phyloP scores from a whole-genome alignment of 768 basidiomycete genomes.

The Mycena floridula region DNA sequence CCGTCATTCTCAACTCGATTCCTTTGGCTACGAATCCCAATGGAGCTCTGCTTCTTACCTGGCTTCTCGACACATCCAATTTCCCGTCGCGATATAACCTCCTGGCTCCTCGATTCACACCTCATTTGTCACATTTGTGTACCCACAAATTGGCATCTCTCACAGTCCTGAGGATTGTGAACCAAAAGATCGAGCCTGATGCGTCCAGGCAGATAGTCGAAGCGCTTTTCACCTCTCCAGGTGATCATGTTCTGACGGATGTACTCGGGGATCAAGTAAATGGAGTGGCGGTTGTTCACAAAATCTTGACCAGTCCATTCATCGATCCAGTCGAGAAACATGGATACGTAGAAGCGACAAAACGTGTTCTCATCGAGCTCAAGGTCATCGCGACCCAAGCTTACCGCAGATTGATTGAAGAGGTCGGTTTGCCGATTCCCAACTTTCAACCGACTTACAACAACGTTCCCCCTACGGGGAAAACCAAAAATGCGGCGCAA shows the following conservation, averaged over 20 bases:
- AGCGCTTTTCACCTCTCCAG: conserved; percentile 84
- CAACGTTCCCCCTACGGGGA: conserved; percentile 53
- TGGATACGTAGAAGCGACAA: conserved; percentile 77
- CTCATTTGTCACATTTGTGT: conserved; percentile 94
- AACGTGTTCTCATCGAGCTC: conserved; percentile 82
- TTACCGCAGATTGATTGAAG: conserved; percentile 89
- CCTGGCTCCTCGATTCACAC: conserved; percentile 91
- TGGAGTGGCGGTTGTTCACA: conserved; percentile 88
- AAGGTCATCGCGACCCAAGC: conserved; percentile 94
- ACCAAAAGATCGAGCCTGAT: conserved; percentile 90
- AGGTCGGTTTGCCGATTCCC: conserved; percentile 87
- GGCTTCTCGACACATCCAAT: conserved; percentile 92
- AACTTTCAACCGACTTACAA: conserved; percentile 82
- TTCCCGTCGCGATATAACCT: conserved; percentile 95
- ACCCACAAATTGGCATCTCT: conserved; percentile 96
- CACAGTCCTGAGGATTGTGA: conserved; percentile 92
- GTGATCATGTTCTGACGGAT: conserved; percentile 88
- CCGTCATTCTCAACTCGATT: conserved; percentile 94
- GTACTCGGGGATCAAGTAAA: conserved; percentile 96
- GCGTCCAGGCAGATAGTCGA: conserved; percentile 85
- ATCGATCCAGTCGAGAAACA: conserved; percentile 67
- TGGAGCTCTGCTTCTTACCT: conserved; percentile 90
- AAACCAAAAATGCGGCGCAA: conserved; percentile 50
- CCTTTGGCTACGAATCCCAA: conserved; percentile 97
- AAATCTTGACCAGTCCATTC: conserved; percentile 84